A percentile compares a stretch with the other conserved stretches of the same genome.
phyloP scores from a whole-genome alignment of 2,329 filamentous ascomycete species.

The Colletotrichum spinosum region DNA sequence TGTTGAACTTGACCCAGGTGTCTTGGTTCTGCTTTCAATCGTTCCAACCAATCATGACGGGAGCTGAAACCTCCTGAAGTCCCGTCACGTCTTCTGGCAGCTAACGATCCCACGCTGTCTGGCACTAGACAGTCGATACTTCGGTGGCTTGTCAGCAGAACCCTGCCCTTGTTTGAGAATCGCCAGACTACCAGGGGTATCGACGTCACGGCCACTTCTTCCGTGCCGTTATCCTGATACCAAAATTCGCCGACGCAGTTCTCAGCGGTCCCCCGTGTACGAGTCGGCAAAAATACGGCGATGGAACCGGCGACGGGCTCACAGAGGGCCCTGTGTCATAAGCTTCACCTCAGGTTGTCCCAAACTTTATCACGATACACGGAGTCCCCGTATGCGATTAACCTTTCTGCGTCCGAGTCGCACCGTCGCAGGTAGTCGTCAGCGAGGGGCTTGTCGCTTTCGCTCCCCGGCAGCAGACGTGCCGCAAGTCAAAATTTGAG shows the following conservation, averaged over 20 bases:
- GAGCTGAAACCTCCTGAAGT: slow-evolving; percentile 26
- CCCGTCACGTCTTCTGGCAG: slow-evolving; percentile 24
- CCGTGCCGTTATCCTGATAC: not conserved
- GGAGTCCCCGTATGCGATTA: not conserved
- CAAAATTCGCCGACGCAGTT: not conserved
- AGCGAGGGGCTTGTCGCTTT: no score
- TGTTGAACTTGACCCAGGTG: not conserved
- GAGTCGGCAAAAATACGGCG: not conserved
- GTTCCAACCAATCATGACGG: slow-evolving; percentile 5
- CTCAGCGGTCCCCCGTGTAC: slow-evolving; percentile 9
- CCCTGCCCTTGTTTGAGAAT: slow-evolving; percentile 14
- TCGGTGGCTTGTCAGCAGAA: not conserved
- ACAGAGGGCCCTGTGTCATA: slow-evolving; percentile 15
- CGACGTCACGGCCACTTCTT: not conserved
- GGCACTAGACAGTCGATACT: not conserved
- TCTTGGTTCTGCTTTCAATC: not conserved
- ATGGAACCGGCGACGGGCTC: slow-evolving; percentile 4
- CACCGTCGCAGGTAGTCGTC: no score
- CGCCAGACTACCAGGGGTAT: slow-evolving; percentile 3
- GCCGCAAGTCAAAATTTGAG: no score
- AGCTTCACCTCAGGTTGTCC: slow-evolving; percentile 17
- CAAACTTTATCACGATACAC: slow-evolving; percentile 18
- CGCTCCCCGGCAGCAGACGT: no score
- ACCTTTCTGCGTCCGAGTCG: not conserved
- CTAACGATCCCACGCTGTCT: slow-evolving; percentile 28